phyloP scores from a whole-genome alignment of 2,329 filamentous ascomycete genomes.

The Aspergillus aculeatus region DNA sequence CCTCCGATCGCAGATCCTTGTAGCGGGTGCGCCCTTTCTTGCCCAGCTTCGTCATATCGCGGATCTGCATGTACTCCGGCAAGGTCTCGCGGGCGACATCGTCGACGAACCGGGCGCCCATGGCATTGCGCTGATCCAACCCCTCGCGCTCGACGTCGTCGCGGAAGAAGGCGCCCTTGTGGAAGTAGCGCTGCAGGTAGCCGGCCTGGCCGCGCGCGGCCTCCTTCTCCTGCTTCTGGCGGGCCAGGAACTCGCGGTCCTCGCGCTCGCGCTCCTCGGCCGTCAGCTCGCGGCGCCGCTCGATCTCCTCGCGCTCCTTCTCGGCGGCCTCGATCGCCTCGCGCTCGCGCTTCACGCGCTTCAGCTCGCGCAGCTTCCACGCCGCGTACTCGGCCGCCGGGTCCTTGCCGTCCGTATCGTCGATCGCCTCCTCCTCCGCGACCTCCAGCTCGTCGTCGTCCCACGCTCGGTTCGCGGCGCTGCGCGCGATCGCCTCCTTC shows the following conservation, averaged over 20 bases:
- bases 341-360: slow-evolving; percentile 81
- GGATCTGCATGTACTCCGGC: slow-evolving; percentile 86
- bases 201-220: slow-evolving; percentile 75
- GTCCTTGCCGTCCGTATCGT: slow-evolving; percentile 85
- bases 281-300: slow-evolving; percentile 81
- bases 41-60: slow-evolving; percentile 91
- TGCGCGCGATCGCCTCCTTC: slow-evolving; percentile 72
- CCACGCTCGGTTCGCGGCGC: slow-evolving; percentile 79
- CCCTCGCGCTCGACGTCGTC: slow-evolving; percentile 75
- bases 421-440: slow-evolving; percentile 69
- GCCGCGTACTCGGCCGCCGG: slow-evolving; percentile 85
- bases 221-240: slow-evolving; percentile 75
- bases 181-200: slow-evolving; percentile 94
- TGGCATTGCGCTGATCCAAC: slow-evolving; percentile 76
- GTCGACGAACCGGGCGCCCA: slow-evolving; percentile 79
- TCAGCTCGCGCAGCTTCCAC: slow-evolving; percentile 90
- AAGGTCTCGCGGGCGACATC: slow-evolving; percentile 82
- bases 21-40: slow-evolving; percentile 91
- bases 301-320: slow-evolving; percentile 81
- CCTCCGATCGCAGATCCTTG: slow-evolving; percentile 81
- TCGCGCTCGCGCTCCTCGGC: slow-evolving; percentile 82
- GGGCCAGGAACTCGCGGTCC: slow-evolving; percentile 73
- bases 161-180: slow-evolving; percentile 94
- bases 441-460: slow-evolving; percentile 68
- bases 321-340: slow-evolving; percentile 81